Conservation (phyloP, 768 basidiomycete genomes). For the Mycena indigotica region DNA sequence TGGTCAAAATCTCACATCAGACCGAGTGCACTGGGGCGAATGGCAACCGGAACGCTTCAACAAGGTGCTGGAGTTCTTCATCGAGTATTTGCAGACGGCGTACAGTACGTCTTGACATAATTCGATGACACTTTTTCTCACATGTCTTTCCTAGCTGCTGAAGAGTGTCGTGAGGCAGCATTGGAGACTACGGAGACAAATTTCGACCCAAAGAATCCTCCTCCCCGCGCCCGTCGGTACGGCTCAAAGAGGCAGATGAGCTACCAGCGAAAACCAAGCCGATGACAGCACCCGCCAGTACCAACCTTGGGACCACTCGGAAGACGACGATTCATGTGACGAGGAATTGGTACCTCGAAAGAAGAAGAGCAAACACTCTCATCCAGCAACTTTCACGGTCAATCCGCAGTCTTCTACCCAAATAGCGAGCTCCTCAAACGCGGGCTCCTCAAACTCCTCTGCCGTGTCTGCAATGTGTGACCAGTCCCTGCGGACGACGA, state of each 20-base stretch:
- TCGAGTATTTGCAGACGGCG: constrained; percentile 5
- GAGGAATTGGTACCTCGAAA: too few relatives aligned
- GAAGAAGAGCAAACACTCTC: too few relatives aligned
- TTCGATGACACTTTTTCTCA: neutral
- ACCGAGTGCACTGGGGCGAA: neutral
- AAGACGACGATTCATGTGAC: too few relatives aligned
- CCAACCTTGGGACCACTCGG: too few relatives aligned
- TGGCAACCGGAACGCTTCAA: neutral
- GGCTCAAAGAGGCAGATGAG: neutral
- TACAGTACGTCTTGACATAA: constrained; percentile 10
- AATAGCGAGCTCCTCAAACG: too few relatives aligned
- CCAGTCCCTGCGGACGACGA: too few relatives aligned
- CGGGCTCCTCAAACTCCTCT: too few relatives aligned
- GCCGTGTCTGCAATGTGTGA: too few relatives aligned
- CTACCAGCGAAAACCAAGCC: too few relatives aligned
- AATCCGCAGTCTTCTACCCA: too few relatives aligned
- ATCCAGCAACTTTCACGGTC: too few relatives aligned
- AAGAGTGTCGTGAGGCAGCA: neutral
- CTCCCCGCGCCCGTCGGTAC: neutral
- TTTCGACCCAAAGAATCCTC: neutral
- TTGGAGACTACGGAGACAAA: neutral
- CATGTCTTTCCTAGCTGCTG: neutral
- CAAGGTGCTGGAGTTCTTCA: neutral
- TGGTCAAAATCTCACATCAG: neutral
- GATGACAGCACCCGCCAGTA: too few relatives aligned